Evolutionary conservation across 2,329 filamentous ascomycete genomes (phyloP).

Genomic region (Rosellinia necatrix): DNA sequence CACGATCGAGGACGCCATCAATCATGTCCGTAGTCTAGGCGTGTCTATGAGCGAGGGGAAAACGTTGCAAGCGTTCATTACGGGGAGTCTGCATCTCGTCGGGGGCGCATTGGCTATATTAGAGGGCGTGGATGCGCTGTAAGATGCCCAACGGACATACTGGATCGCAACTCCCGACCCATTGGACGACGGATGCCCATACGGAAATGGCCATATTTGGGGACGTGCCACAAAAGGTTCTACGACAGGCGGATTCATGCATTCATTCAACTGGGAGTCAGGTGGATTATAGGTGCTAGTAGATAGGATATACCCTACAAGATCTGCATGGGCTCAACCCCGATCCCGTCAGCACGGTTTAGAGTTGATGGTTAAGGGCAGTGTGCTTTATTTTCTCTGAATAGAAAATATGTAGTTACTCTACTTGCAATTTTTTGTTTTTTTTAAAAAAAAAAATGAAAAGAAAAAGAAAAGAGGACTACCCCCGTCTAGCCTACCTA

Average conservation of each 20-base stretch:
- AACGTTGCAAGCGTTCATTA: conserved; percentile 56
- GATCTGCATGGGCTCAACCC: conserved; percentile 23
- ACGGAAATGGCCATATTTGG: no score
- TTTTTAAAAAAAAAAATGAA: no score
- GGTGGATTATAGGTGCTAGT: conserved; percentile 13
- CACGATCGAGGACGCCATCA: conserved; percentile 61
- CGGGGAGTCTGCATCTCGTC: conserved; percentile 67
- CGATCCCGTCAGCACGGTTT: conserved; percentile 1
- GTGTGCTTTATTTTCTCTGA: no score
- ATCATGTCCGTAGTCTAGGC: conserved; percentile 48
- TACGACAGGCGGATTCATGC: conserved; percentile 8
- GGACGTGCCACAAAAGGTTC: neutral
- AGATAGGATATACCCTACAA: conserved; percentile 22
- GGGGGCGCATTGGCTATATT: conserved; percentile 58
- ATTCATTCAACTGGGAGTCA: conserved; percentile 21
- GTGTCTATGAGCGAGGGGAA: conserved; percentile 40
- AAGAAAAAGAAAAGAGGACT: no score
- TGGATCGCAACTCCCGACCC: no score
- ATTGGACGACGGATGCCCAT: no score
- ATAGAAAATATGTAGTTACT: no score
- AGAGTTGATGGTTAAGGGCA: no score
- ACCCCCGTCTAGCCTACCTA: no score
- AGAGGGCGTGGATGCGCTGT: conserved; percentile 52
- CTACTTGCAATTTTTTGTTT: no score
- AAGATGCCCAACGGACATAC: neutral